Evolutionary conservation across 169 alveolate genomes (phyloP).

Genomic region (Plasmodium reichenowi): DNA sequence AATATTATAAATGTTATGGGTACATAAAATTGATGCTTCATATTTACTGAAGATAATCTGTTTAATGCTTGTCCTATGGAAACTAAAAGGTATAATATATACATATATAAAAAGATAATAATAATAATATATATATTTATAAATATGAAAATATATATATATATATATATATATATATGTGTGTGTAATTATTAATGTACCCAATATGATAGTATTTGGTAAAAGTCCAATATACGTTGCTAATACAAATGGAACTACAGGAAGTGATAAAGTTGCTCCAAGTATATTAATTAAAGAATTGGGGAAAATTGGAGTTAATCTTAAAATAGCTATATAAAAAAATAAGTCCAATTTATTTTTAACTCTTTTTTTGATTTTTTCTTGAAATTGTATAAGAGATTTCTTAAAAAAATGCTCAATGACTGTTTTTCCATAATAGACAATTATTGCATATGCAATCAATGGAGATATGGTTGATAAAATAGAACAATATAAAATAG

Average conservation of each 20-base stretch:
- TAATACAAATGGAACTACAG: slow-evolving; percentile 41
- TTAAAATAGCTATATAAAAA: slow-evolving; percentile 63
- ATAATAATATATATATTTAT: neutral
- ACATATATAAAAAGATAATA: too few species aligned
- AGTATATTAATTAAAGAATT: slow-evolving; percentile 48
- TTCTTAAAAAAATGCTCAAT: slow-evolving; percentile 54
- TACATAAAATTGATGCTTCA: slow-evolving; percentile 58
- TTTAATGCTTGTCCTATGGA: slow-evolving; percentile 69
- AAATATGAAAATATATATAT: neutral
- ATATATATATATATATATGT: slow-evolving; percentile 4
- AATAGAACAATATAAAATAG: slow-evolving; percentile 62
- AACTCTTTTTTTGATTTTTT: slow-evolving; percentile 53
- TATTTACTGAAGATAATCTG: slow-evolving; percentile 37
- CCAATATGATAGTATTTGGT: slow-evolving; percentile 63
- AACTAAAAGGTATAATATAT: slow-evolving; percentile 22
- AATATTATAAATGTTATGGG: slow-evolving; percentile 54
- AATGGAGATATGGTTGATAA: slow-evolving; percentile 50
- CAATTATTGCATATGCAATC: slow-evolving; percentile 45
- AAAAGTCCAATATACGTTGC: slow-evolving; percentile 55
- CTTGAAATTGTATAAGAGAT: slow-evolving; percentile 44
- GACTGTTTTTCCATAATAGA: slow-evolving; percentile 34
- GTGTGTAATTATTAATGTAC: slow-evolving; percentile 14
- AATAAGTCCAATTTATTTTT: slow-evolving; percentile 47
- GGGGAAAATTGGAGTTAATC: slow-evolving; percentile 71
- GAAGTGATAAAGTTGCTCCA: slow-evolving; percentile 42